Base-by-base conservation (phyloP, 805 yeast species). In the Hanseniaspora lindneri region DNA sequence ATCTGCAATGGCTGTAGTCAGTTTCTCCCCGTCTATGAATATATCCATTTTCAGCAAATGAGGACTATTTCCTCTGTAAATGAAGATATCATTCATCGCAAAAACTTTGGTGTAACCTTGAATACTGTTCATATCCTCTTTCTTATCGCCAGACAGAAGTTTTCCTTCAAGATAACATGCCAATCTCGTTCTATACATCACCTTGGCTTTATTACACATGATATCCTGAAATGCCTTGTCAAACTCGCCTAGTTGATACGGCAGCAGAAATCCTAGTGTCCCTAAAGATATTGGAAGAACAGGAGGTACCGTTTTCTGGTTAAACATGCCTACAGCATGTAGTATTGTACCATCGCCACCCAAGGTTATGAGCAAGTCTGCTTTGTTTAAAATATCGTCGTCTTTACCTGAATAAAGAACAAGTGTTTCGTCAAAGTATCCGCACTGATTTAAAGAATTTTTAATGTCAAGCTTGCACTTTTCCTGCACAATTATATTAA, bases 291-390 rank as follows among this genome's bases (percentile, higher is more conserved):
- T 87, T 24, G 94, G 78, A 44, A 88, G 65, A 0, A 88, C 84
- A 0, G 97, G 97, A 1, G 97, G 97, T 3, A 85, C 92, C 28
- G 67, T 69, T 9, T 70, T 70, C 58, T 77, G 76, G 48, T 80
- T 77, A 59, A 88, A 88, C 56, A 77, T 67, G 4, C 92, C 77
- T 0, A 86, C 89, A 0, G 89, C 95, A 48, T 88, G 74, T 39
- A 88, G 63, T 49, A 86, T 85, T 0, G 96, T 88, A 4, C 97
- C 97, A 63, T 88, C 97, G 17, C 97, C 97, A n/a, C 97, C 97
- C 34, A 88, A 64, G 0, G 95, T 83, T 8, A 88, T 87, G 33
- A 88, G 66, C 37, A 88, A 62, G 59, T 88, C 97, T 0, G 95
- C 75, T 55, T 78, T 83, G 10, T 67, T 56, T 1, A 76, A 71